Percentiles rank a stretch among this genome's conserved stretches.
Conservation (phyloP, 805 yeast species). For the Zygosaccharomyces lentus region DNA sequence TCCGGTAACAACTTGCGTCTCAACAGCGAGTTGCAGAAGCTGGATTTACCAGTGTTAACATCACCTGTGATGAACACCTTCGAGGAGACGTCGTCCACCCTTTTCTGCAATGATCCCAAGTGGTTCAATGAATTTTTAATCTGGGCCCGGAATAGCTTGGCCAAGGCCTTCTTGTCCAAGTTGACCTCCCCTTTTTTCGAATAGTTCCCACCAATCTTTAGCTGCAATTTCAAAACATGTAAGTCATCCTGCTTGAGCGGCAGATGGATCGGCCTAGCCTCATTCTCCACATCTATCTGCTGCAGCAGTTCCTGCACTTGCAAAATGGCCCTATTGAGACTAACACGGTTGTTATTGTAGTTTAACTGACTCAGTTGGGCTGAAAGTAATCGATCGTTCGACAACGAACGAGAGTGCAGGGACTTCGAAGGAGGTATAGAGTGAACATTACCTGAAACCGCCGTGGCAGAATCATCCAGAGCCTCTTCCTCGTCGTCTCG, state of each 20-base stretch:
- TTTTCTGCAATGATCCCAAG: conserved; percentile 62
- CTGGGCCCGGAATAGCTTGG: conserved; percentile 66
- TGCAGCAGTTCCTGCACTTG: conserved; percentile 48
- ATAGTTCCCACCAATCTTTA: conserved; percentile 28
- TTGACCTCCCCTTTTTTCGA: conserved; percentile 40
- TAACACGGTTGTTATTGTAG: conserved; percentile 67
- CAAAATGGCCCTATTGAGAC: conserved; percentile 58
- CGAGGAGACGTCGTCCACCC: conserved; percentile 88
- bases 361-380: conserved; percentile 62
- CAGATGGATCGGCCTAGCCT: conserved; percentile 55
- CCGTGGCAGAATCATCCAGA: conserved; percentile 13
- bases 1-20: conserved; percentile 79
- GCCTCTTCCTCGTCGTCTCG: conserved; percentile 10
- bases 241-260: conserved; percentile 43
- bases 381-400: conserved; percentile 24
- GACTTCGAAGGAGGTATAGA: conserved; percentile 6
- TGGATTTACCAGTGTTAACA: conserved; percentile 92
- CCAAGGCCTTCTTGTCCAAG: conserved; percentile 63
- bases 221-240: conserved; percentile 24
- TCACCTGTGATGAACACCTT: conserved; percentile 97
- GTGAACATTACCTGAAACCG: conserved; percentile 11
- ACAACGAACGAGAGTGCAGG: conserved; percentile 12
- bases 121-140: conserved; percentile 63
- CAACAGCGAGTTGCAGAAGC: conserved; percentile 87
- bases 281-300: conserved; percentile 54